phyloP scores from a whole-genome alignment of 2,329 filamentous ascomycete genomes.

The Ophiosphaerella herpotricha region DNA sequence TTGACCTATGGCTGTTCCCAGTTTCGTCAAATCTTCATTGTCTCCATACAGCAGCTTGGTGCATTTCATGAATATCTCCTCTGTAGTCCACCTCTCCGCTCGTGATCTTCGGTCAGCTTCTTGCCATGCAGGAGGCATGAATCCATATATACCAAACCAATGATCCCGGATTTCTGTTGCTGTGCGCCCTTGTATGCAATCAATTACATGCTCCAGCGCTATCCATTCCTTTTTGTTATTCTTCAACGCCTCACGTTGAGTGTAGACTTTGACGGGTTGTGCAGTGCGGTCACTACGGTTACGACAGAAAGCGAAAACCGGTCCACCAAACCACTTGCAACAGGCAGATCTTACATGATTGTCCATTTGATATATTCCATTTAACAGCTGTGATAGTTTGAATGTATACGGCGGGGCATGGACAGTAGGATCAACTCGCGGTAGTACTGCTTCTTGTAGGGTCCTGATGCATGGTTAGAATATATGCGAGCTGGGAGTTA shows the following conservation, averaged over 20 bases:
- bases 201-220: background rate
- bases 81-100: background rate
- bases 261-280: background rate
- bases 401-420: slow-evolving; percentile 9
- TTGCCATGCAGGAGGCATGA: slow-evolving; percentile 5
- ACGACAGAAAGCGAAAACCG: background rate
- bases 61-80: slow-evolving; percentile 1
- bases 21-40: background rate
- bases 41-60: slow-evolving; percentile 1
- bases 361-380: slow-evolving; percentile 2
- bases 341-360: background rate
- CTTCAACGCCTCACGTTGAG: background rate
- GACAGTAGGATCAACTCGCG: slow-evolving; percentile 2
- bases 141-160: slow-evolving; percentile 11
- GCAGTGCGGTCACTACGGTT: background rate
- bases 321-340: slow-evolving; percentile 3
- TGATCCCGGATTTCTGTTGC: slow-evolving; percentile 7
- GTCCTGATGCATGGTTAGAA: background rate
- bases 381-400: slow-evolving; percentile 2
- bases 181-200: slow-evolving; percentile 2
- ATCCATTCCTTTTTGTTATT: background rate
- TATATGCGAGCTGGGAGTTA: too few species aligned
- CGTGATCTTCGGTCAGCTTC: background rate
- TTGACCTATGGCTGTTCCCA: background rate
- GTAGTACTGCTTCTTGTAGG: slow-evolving; percentile 6